Conservation (phyloP, 2,329 filamentous ascomycete species). For the Corniculantispora saksenae region DNA sequence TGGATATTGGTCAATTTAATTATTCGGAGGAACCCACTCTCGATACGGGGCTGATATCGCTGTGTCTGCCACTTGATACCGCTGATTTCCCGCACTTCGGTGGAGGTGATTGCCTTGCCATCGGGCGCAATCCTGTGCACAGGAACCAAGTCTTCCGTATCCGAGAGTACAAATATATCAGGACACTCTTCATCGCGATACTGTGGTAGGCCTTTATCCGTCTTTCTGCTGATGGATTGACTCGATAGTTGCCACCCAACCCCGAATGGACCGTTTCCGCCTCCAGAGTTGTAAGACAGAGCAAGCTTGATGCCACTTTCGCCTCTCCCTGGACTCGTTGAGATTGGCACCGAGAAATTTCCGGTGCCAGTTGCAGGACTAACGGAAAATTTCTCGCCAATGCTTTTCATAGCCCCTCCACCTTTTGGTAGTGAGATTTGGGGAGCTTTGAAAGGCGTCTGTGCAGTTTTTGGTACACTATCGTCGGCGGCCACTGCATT, state of each 20-base stretch:
- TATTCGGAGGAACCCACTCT: constrained; percentile 22
- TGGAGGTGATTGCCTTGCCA: background rate
- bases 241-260: constrained; percentile 30
- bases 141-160: constrained; percentile 31
- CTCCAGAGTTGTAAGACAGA: constrained; percentile 30
- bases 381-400: constrained; percentile 20
- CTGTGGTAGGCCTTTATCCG: constrained; percentile 26
- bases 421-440: constrained; percentile 1
- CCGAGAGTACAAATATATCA: constrained; percentile 29
- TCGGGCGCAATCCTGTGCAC: constrained; percentile 2
- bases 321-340: constrained; percentile 13
- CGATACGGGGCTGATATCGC: constrained; percentile 25
- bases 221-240: constrained; percentile 27
- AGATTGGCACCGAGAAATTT: constrained; percentile 21
- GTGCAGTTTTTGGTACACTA: background rate
- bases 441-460: constrained; percentile 4
- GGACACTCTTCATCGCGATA: constrained; percentile 25
- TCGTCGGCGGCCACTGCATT: no score
- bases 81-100: background rate
- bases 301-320: constrained; percentile 13
- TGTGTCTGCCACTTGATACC: constrained; percentile 14
- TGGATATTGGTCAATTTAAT: constrained; percentile 21
- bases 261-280: constrained; percentile 32
- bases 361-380: constrained; percentile 21
- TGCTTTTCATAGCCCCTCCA: constrained; percentile 14